Evolutionary conservation across 441 rosid species (phyloP).

Genomic region (Eruca vesicaria): DNA sequence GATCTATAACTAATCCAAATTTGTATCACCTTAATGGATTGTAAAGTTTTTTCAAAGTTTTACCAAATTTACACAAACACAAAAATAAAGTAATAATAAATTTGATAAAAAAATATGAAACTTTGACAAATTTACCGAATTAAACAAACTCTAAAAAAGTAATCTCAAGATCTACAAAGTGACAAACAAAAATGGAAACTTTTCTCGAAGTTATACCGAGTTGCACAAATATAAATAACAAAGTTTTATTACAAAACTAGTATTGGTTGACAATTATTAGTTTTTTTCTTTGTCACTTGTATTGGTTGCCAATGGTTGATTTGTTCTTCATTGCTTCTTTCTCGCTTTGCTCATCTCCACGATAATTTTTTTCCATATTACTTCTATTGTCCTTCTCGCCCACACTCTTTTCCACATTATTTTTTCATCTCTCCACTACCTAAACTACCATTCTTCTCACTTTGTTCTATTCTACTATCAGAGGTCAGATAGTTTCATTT

Average conservation of each 20-base stretch:
- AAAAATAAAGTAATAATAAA: too few species aligned
- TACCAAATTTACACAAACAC: too few species aligned
- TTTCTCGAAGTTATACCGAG: not conserved
- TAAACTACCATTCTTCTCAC: not conserved
- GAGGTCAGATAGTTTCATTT: not conserved
- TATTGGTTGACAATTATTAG: not conserved
- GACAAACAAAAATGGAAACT: not conserved
- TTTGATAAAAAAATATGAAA: too few species aligned
- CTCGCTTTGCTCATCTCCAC: not conserved
- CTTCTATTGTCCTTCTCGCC: not conserved
- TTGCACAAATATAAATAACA: not conserved
- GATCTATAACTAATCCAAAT: too few species aligned
- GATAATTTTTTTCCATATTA: too few species aligned
- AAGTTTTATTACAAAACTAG: not conserved
- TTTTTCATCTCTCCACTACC: not conserved
- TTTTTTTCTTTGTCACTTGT: not conserved
- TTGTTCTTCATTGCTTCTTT: not conserved
- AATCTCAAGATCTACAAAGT: not conserved
- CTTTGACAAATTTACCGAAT: not conserved
- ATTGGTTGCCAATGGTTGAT: not conserved
- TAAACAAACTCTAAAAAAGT: not conserved
- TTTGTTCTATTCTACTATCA: not conserved
- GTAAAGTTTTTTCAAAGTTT: too few species aligned
- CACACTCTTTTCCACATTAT: not conserved
- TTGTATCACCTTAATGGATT: too few species aligned